Conservation (phyloP, 2,329 filamentous ascomycete genomes). For the Fusarium circinatum region DNA sequence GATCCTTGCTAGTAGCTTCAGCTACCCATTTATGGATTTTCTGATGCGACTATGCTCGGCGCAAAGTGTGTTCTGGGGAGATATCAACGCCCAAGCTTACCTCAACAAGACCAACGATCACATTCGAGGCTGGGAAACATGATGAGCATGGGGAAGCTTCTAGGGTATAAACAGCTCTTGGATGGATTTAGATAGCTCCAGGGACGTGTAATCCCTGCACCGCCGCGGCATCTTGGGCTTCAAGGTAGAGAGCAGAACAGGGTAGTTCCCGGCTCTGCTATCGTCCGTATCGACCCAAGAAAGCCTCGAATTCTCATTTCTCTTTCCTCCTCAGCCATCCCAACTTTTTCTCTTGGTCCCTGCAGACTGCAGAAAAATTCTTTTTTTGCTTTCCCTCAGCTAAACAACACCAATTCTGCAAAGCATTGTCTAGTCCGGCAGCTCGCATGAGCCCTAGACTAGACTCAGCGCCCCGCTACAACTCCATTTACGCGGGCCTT, state of each 20-base stretch:
- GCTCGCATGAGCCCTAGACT: conserved; percentile 42
- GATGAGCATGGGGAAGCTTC: conserved; percentile 12
- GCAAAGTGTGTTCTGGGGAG: conserved; percentile 18
- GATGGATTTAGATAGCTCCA: conserved; percentile 22
- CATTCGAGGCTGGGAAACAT: conserved; percentile 30
- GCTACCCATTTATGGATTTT: conserved; percentile 12
- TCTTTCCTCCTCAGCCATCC: conserved; percentile 22
- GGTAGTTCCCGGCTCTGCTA: conserved; percentile 16
- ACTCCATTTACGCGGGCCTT: conserved; percentile 21
- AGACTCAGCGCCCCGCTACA: conserved; percentile 36
- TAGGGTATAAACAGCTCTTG: conserved; percentile 18
- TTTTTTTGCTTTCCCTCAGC: conserved; percentile 8
- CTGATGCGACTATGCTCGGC: conserved; percentile 23
- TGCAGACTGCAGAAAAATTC: conserved; percentile 21
- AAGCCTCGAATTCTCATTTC: conserved; percentile 16
- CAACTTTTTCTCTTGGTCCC: conserved; percentile 7
- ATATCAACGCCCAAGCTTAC: conserved; percentile 13
- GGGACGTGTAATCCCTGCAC: conserved; percentile 24
- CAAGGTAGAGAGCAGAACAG: conserved; percentile 7
- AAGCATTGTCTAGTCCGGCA: conserved; percentile 55
- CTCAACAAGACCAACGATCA: not conserved
- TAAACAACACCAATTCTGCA: conserved; percentile 44
- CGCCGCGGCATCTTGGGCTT: conserved; percentile 13
- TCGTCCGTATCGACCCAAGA: conserved; percentile 21
- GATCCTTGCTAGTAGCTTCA: conserved; percentile 30